These are phyloP conservation scores for Aspergillus fructus DNA, from an alignment of 2,329 filamentous ascomycete species.

Conservation along the genomic window DNA sequence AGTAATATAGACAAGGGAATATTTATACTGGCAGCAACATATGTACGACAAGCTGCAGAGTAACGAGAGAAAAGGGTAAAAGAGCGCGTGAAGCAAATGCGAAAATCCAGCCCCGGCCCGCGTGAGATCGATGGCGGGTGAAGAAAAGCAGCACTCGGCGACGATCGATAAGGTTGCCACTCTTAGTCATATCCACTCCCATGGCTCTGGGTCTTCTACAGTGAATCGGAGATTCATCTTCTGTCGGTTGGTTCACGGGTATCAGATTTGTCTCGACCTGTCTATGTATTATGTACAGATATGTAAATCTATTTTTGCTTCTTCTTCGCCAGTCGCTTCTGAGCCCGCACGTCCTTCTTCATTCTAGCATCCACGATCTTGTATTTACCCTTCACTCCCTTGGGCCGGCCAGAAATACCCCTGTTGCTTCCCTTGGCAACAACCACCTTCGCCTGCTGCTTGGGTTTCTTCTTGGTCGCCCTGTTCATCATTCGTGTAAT, in stretches of 20 bases:
- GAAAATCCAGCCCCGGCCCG: neutral
- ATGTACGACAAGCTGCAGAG: conserved; percentile 8
- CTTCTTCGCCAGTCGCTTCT: conserved; percentile 79
- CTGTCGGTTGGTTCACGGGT: neutral
- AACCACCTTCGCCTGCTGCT: conserved; percentile 79
- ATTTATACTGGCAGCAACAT: conserved; percentile 6
- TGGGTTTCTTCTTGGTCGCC: conserved; percentile 82
- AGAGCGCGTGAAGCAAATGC: conserved; percentile 7
- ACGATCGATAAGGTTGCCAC: conserved; percentile 19
- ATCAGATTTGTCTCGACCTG: conserved; percentile 7
- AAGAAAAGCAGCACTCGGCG: conserved; percentile 9
- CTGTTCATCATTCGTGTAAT: conserved; percentile 80
- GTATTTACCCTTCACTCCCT: conserved; percentile 91
- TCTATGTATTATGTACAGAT: conserved; percentile 3
- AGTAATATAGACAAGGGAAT: conserved; percentile 5
- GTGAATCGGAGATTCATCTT: neutral
- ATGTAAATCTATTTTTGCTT: conserved; percentile 48
- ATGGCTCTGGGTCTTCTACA: conserved; percentile 1
- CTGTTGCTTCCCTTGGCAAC: conserved; percentile 83
- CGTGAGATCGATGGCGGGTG: conserved; percentile 1
- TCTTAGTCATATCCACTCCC: conserved; percentile 12
- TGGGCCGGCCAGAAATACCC: conserved; percentile 81
- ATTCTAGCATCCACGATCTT: conserved; percentile 94
- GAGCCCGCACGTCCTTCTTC: conserved; percentile 92
- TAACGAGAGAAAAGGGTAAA: conserved; percentile 11